Percentiles rank a stretch among this genome's conserved stretches.
phyloP scores from a whole-genome alignment of 1,284 basidiomycete genomes.

The Salmacisia buchloeana region DNA sequence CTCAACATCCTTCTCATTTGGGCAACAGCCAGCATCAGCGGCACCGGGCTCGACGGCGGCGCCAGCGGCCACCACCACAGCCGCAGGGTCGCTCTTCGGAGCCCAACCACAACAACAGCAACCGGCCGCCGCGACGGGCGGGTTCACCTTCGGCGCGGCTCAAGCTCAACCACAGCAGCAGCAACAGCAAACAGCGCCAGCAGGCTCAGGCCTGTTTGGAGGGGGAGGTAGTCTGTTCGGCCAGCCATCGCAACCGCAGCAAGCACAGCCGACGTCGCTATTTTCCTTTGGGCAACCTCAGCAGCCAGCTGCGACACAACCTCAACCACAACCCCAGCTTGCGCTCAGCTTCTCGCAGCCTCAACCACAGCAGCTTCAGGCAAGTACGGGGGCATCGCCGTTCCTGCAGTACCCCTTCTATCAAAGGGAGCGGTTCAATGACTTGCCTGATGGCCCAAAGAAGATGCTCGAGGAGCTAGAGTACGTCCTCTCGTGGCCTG shows the following conservation, averaged over 20 bases:
- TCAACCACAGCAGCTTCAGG: conserved; percentile 2
- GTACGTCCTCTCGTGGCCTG: conserved; percentile 6
- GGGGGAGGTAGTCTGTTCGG: too few species aligned
- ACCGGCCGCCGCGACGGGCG: background rate
- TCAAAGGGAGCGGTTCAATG: conserved; percentile 47
- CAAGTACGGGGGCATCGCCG: conserved; percentile 17
- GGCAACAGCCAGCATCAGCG: conserved; percentile 8
- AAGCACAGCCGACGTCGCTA: background rate
- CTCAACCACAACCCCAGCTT: conserved; percentile 14
- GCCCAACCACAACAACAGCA: background rate
- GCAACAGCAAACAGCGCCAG: background rate
- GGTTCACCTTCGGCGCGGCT: background rate
- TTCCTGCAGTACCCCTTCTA: conserved; percentile 37
- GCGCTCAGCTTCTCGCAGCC: conserved; percentile 15
- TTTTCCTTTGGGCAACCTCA: conserved; percentile 1
- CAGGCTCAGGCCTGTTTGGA: background rate
- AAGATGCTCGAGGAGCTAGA: conserved; percentile 45
- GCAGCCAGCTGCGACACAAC: conserved; percentile 16
- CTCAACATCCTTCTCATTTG: background rate
- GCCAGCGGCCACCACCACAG: conserved; percentile 5
- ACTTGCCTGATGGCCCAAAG: conserved; percentile 39
- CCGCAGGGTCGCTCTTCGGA: background rate
- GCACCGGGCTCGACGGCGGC: conserved; percentile 11
- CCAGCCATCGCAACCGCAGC: too few species aligned
- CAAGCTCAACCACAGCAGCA: background rate